A percentile compares a stretch with the other conserved stretches of the same genome.
Conservation (phyloP, 1,139 yeast genomes). For the Zygoascus sp. region DNA sequence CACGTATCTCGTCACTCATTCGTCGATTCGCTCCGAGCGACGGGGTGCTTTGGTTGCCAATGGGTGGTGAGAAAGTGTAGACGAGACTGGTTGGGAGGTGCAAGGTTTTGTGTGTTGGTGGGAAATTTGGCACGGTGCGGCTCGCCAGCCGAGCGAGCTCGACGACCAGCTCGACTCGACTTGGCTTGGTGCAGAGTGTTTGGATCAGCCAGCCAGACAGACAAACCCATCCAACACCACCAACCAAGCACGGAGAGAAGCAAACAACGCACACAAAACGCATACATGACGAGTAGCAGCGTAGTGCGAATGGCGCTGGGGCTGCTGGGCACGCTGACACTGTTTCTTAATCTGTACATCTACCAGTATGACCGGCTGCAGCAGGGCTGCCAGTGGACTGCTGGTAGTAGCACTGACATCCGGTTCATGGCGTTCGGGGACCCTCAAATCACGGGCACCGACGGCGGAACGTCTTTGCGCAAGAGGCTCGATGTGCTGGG, state of each 20-base stretch:
- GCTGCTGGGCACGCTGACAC: conserved; percentile 4
- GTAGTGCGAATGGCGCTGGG: not conserved
- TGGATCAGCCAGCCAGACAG: too few species aligned
- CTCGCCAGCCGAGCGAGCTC: too few species aligned
- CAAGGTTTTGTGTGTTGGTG: too few species aligned
- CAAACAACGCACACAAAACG: not conserved
- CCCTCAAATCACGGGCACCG: conserved; percentile 90
- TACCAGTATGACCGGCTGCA: conserved; percentile 23
- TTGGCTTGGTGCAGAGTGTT: too few species aligned
- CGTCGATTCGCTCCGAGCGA: not conserved
- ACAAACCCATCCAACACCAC: too few species aligned
- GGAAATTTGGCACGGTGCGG: too few species aligned
- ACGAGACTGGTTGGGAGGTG: not conserved
- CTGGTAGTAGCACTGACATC: conserved; percentile 20
- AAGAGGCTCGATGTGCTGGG: conserved; percentile 80
- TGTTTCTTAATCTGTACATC: conserved; percentile 21
- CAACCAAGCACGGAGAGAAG: too few species aligned
- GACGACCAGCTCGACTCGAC: too few species aligned
- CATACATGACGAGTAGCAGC: not conserved
- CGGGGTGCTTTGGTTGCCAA: not conserved
- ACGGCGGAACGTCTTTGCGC: conserved; percentile 66
- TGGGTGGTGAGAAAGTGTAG: not conserved
- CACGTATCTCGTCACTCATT: conserved; percentile 10
- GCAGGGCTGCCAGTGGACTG: conserved; percentile 27
- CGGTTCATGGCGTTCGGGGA: conserved; percentile 74